These are phyloP conservation scores for Ceratopteris richardii DNA, from an alignment of 75 land plant species.

Conservation along the genomic window DNA sequence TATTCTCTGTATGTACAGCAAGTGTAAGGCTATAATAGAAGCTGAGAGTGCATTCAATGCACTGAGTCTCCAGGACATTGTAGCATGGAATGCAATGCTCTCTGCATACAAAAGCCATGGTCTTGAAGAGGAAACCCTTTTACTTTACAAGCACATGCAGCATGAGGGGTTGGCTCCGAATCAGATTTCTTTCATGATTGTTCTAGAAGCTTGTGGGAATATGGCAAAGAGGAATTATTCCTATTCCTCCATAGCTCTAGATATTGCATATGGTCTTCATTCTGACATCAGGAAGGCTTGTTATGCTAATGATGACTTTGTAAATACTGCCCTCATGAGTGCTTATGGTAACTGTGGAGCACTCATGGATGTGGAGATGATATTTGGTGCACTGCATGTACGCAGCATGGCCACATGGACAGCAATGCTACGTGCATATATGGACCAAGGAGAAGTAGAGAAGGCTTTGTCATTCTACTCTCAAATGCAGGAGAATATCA, in stretches of 20 bases:
- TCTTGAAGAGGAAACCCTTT: neutral
- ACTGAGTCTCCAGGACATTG: conserved; percentile 2
- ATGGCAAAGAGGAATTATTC: conserved; percentile 10
- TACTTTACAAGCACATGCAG: conserved; percentile 1
- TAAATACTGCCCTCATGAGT: conserved; percentile 45
- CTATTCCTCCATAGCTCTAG: conserved; percentile 17
- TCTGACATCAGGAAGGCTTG: conserved; percentile 19
- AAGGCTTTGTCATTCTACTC: conserved; percentile 50
- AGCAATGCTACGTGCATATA: conserved; percentile 52
- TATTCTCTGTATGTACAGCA: conserved; percentile 1
- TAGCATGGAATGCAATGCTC: conserved; percentile 61
- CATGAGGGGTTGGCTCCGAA: conserved; percentile 9
- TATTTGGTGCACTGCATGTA: conserved; percentile 30
- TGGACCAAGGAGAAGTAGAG: conserved; percentile 39
- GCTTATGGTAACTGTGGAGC: conserved; percentile 66
- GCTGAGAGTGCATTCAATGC: conserved; percentile 2
- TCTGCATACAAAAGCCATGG: conserved; percentile 60
- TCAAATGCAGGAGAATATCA: conserved; percentile 38
- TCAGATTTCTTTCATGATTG: conserved; percentile 1
- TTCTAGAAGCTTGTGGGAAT: conserved; percentile 36
- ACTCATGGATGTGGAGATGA: conserved; percentile 25
- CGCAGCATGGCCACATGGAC: conserved; percentile 51
- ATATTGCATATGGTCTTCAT: conserved; percentile 36
- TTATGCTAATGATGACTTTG: conserved; percentile 22
- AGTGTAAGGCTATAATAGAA: conserved; percentile 10